A percentile compares a stretch with the other conserved stretches of the same genome.
These are phyloP conservation scores for Effrenium voratum DNA, from an alignment of 73 alveolate genomes.

Conservation along the genomic window DNA sequence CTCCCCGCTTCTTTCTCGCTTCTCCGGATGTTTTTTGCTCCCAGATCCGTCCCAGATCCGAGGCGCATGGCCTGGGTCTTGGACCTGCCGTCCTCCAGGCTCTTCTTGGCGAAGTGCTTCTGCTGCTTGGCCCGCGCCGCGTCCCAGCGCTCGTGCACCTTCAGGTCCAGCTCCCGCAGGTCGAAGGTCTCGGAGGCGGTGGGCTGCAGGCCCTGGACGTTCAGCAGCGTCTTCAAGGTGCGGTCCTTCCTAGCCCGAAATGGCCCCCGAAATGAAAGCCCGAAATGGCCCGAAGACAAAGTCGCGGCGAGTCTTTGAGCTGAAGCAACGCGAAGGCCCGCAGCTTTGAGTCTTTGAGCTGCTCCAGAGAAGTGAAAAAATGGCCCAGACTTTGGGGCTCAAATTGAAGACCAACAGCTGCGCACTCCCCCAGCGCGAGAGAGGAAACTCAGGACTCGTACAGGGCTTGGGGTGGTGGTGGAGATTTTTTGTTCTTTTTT, in stretches of 20 bases:
- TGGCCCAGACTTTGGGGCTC: too few relatives aligned
- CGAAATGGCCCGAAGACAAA: neutral
- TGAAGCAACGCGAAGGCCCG: too few relatives aligned
- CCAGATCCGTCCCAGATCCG: neutral
- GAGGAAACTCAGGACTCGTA: too few relatives aligned
- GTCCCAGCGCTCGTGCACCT: conserved; percentile 7
- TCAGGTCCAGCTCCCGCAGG: neutral
- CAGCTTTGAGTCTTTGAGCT: too few relatives aligned
- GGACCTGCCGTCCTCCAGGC: neutral
- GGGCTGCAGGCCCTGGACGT: neutral
- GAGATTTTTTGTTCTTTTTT: too few relatives aligned
- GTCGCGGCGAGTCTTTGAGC: too few relatives aligned
- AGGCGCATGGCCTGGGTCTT: neutral
- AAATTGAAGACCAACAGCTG: too few relatives aligned
- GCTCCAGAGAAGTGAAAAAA: too few relatives aligned
- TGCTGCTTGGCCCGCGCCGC: neutral
- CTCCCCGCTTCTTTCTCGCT: neutral
- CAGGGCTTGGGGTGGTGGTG: too few relatives aligned
- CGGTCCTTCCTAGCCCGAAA: neutral
- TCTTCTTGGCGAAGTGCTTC: neutral
- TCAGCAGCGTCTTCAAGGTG: conserved; percentile 2
- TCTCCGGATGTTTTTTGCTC: neutral
- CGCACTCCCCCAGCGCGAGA: too few relatives aligned
- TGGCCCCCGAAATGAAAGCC: neutral
- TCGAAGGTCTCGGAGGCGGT: neutral